Percentiles rank a stretch among this genome's conserved stretches.
Evolutionary conservation across 1,139 yeast genomes (phyloP).

Genomic region (Trichomonascaceae sp.): DNA sequence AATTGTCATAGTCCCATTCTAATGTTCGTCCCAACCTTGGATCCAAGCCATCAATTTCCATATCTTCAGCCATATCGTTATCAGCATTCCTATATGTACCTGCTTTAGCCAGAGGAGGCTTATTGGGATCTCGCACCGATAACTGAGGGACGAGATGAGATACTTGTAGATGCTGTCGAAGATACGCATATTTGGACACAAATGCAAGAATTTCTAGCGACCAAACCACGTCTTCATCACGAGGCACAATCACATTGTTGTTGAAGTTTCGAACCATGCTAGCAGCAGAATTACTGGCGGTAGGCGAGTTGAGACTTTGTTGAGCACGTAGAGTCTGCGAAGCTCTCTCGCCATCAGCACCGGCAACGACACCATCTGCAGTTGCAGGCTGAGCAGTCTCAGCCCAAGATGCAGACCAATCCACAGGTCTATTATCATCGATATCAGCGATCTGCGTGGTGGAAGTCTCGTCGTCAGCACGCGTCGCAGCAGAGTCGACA

Average conservation of each 20-base stretch:
- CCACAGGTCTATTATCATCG: neutral
- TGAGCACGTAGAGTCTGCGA: slow-evolving; percentile 2
- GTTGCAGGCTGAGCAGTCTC: neutral
- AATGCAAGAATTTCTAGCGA: slow-evolving; percentile 86
- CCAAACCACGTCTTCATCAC: slow-evolving; percentile 93
- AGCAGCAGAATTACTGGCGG: neutral
- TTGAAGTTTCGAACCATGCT: slow-evolving; percentile 47
- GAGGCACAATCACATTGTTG: slow-evolving; percentile 73
- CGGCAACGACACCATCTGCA: slow-evolving; percentile 1
- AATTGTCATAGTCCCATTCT: slow-evolving; percentile 52
- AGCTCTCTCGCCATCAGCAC: slow-evolving; percentile 1
- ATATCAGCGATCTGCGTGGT: slow-evolving; percentile 3
- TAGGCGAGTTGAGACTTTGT: slow-evolving; percentile 1
- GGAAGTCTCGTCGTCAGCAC: neutral
- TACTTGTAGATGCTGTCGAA: slow-evolving; percentile 67
- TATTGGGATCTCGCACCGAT: slow-evolving; percentile 29
- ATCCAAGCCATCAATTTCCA: slow-evolving; percentile 10
- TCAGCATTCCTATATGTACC: slow-evolving; percentile 21
- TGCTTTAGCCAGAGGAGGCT: slow-evolving; percentile 18
- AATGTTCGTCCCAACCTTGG: neutral
- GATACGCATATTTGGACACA: slow-evolving; percentile 80
- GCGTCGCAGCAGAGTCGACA: neutral
- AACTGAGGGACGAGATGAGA: slow-evolving; percentile 52
- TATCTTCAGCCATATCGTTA: slow-evolving; percentile 11
- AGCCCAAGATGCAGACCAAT: slow-evolving; percentile 2